These are phyloP conservation scores for Apiotrichum gracile DNA, from an alignment of 1,284 basidiomycete genomes.

Conservation along the genomic window DNA sequence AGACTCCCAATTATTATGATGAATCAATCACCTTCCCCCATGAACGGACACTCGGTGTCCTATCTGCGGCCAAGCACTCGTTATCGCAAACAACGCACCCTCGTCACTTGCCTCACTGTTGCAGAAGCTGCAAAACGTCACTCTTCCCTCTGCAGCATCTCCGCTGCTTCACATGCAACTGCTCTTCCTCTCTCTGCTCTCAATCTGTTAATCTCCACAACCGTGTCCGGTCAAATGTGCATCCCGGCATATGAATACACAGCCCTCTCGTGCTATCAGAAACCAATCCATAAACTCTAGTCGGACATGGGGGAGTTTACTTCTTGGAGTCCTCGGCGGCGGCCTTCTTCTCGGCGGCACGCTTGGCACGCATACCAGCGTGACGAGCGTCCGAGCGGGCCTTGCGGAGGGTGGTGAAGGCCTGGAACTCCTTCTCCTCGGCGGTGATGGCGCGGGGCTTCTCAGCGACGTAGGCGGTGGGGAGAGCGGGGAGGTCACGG, in stretches of 20 bases:
- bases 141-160: too few relatives aligned
- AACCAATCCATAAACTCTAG: conserved; percentile 13
- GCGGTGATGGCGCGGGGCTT: conserved; percentile 87
- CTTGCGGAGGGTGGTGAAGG: conserved; percentile 82
- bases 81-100: too few relatives aligned
- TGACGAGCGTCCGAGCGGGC: conserved; percentile 77
- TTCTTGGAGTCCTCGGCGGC: conserved; percentile 44
- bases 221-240: conserved; percentile 19
- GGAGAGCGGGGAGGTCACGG: conserved; percentile 65
- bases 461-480: conserved; percentile 65
- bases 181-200: too few relatives aligned
- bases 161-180: too few relatives aligned
- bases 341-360: conserved; percentile 49
- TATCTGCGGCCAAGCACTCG: too few relatives aligned
- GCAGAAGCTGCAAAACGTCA: too few relatives aligned
- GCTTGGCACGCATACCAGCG: conserved; percentile 78
- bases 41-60: too few relatives aligned
- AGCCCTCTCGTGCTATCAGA: conserved; percentile 12
- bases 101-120: too few relatives aligned
- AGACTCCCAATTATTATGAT: too few relatives aligned
- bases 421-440: conserved; percentile 84
- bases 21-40: too few relatives aligned
- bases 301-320: conserved; percentile 10
- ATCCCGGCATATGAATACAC: conserved; percentile 25
- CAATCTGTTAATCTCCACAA: too few relatives aligned